phyloP scores from a whole-genome alignment of 192 early-diverging fungal genomes.

The Coemansia sp. region DNA sequence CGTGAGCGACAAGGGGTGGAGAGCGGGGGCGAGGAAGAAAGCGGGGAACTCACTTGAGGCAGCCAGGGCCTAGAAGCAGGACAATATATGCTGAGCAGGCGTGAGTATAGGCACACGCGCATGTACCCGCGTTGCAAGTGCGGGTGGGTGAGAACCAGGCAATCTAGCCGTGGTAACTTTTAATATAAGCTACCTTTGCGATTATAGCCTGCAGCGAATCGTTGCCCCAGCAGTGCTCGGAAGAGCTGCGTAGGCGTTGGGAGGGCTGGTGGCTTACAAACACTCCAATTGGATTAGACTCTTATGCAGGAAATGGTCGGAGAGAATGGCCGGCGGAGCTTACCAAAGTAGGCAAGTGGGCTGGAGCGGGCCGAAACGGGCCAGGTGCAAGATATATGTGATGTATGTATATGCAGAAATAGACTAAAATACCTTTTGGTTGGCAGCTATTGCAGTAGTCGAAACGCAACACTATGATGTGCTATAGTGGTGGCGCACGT shows the following conservation, averaged over 20 bases:
- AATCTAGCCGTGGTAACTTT: not conserved
- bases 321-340: not conserved
- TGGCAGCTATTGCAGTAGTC: too few species aligned
- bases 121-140: not conserved
- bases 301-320: too few species aligned
- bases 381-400: not conserved
- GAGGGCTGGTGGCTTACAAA: too few species aligned
- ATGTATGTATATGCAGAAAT: too few species aligned
- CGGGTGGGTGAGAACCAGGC: slow-evolving; percentile 3
- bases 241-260: not conserved
- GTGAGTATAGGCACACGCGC: slow-evolving; percentile 4
- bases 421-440: too few species aligned
- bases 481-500: too few species aligned
- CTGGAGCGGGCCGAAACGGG: not conserved
- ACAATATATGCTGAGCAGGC: slow-evolving; percentile 1
- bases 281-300: not conserved
- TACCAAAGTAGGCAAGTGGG: not conserved
- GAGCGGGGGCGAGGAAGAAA: slow-evolving; percentile 1
- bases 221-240: too few species aligned
- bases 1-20: not conserved
- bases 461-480: too few species aligned
- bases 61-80: slow-evolving; percentile 2
- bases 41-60: slow-evolving; percentile 1
- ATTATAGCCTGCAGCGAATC: not conserved
- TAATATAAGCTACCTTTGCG: not conserved